Conservation (phyloP, 768 basidiomycete species). For the Mycena maculata region DNA sequence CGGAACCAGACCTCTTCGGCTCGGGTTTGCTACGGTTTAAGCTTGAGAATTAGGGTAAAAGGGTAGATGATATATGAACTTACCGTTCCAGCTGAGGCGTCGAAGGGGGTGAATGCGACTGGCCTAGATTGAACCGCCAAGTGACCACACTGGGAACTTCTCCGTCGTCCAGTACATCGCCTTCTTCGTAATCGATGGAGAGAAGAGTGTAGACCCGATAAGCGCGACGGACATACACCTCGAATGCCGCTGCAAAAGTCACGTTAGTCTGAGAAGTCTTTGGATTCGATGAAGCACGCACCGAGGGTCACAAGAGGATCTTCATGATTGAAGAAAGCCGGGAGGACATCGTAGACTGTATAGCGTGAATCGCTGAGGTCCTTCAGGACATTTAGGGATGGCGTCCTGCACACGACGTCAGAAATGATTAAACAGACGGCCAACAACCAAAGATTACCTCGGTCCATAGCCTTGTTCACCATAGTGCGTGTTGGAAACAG, state of each 20-base stretch:
- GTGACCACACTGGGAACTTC: conserved; percentile 84
- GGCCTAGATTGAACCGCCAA: conserved; percentile 96
- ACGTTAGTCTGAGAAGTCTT: conserved; percentile 13
- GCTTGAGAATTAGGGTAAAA: not conserved
- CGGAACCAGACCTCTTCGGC: conserved; percentile 80
- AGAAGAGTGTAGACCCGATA: conserved; percentile 94
- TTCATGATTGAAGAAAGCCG: conserved; percentile 91
- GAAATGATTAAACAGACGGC: conserved; percentile 15
- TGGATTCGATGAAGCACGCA: conserved; percentile 47
- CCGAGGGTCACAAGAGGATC: conserved; percentile 89
- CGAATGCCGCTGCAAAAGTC: conserved; percentile 80
- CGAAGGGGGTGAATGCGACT: conserved; percentile 85
- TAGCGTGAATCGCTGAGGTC: conserved; percentile 97
- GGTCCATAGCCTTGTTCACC: conserved; percentile 80
- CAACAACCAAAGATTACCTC: conserved; percentile 54
- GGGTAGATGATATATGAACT: conserved; percentile 21
- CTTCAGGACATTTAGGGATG: conserved; percentile 86
- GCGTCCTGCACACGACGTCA: conserved; percentile 62
- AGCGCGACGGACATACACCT: conserved; percentile 95
- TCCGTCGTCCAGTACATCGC: conserved; percentile 85
- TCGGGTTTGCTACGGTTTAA: conserved; percentile 55
- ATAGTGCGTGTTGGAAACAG: conserved; percentile 89
- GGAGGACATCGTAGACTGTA: conserved; percentile 96
- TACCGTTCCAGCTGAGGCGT: conserved; percentile 77
- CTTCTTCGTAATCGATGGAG: conserved; percentile 95